phyloP scores from a whole-genome alignment of 495 filamentous ascomycete species.

The Penicillium angulare region DNA sequence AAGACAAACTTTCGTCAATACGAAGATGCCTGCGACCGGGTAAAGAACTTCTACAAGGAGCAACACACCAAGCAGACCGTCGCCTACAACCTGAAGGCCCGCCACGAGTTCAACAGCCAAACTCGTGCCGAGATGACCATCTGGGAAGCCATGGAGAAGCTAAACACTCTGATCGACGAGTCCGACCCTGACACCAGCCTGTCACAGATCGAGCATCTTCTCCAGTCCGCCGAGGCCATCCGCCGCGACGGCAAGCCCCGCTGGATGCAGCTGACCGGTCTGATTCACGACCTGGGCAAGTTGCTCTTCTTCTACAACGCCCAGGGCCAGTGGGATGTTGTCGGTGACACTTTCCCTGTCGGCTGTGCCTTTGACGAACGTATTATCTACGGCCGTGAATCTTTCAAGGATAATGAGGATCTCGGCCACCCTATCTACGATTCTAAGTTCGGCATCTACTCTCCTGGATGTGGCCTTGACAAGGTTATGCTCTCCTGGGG shows the following conservation, averaged over 20 bases:
- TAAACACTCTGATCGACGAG: slow-evolving; percentile 86
- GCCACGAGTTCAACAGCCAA: slow-evolving; percentile 65
- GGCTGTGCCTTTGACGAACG: slow-evolving; percentile 74
- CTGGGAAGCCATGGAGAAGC: slow-evolving; percentile 88
- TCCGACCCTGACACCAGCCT: slow-evolving; percentile 84
- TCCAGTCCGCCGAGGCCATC: slow-evolving; percentile 85
- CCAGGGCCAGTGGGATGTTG: slow-evolving; percentile 87
- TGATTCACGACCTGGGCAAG: slow-evolving; percentile 91
- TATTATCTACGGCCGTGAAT: slow-evolving; percentile 73
- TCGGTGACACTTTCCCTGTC: slow-evolving; percentile 91
- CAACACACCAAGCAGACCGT: slow-evolving; percentile 85
- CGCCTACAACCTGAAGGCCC: slow-evolving; percentile 76
- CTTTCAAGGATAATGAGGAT: slow-evolving; percentile 73
- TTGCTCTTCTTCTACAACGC: slow-evolving; percentile 81
- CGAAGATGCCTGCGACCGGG: slow-evolving; percentile 71
- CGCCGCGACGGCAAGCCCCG: slow-evolving; percentile 83
- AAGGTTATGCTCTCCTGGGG: slow-evolving; percentile 90
- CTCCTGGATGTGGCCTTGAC: slow-evolving; percentile 70
- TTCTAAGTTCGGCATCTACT: slow-evolving; percentile 75
- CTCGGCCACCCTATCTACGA: slow-evolving; percentile 62
- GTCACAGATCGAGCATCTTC: slow-evolving; percentile 81
- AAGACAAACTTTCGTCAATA: slow-evolving; percentile 80
- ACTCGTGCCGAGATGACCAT: slow-evolving; percentile 73
- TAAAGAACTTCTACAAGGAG: slow-evolving; percentile 80
- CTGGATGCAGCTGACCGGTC: slow-evolving; percentile 87